These are phyloP conservation scores for Pseudogymnoascus sp. DNA, from an alignment of 2,329 filamentous ascomycete genomes.

Conservation along the genomic window DNA sequence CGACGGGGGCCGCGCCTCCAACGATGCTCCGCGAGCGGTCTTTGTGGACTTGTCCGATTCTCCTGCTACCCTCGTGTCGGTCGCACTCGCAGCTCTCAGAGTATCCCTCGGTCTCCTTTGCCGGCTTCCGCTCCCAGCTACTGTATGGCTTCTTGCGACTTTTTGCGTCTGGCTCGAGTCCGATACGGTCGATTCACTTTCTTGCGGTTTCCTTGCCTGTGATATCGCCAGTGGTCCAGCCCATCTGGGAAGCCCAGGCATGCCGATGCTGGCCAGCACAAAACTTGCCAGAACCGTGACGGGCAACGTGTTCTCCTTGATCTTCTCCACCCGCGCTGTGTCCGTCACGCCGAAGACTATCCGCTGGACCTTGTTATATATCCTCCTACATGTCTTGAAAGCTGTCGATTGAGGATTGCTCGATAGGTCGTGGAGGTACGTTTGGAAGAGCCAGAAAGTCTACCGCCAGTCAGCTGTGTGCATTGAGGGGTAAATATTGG, in stretches of 20 bases:
- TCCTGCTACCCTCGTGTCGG: constrained; percentile 18
- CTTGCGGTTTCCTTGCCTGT: constrained; percentile 69
- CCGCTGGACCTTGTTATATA: constrained; percentile 84
- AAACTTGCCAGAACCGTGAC: constrained; percentile 76
- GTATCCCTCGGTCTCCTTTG: constrained; percentile 36
- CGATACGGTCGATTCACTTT: constrained; percentile 51
- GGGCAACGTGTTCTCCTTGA: constrained; percentile 72
- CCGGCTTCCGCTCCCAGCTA: constrained; percentile 42
- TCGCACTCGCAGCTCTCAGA: constrained; percentile 32
- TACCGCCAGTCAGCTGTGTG: constrained; percentile 30
- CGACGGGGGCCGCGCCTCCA: constrained; percentile 20
- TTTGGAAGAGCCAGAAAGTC: constrained; percentile 90
- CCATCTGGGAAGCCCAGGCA: constrained; percentile 68
- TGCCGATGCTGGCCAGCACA: constrained; percentile 66
- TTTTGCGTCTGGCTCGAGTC: constrained; percentile 47
- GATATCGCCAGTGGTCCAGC: constrained; percentile 74
- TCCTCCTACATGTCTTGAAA: constrained; percentile 73
- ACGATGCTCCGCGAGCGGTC: constrained; percentile 26
- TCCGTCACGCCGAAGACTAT: constrained; percentile 77
- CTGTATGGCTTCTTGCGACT: constrained; percentile 62
- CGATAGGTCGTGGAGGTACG: constrained; percentile 74
- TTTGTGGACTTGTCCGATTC: background rate
- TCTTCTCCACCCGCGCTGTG: constrained; percentile 60
- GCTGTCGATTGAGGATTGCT: constrained; percentile 64
- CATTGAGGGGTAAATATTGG: background rate